Evolutionary conservation across 306 rosid genomes (phyloP), one percentile per base, ranked within the genome.

Genomic region (Quercus robur): DNA sequence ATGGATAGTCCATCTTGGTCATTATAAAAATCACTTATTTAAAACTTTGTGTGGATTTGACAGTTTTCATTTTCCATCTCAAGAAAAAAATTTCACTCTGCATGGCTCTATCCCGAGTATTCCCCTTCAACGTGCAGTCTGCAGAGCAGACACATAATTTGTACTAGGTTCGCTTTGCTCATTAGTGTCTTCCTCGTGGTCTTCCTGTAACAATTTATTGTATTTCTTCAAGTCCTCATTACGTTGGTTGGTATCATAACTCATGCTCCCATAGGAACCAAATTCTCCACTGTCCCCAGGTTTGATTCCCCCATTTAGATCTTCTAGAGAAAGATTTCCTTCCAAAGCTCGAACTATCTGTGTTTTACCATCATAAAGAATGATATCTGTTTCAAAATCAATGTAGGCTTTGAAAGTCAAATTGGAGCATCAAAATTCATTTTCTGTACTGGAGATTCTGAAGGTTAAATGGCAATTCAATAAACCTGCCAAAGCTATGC

Each of bases 221-320:
- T 81, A 85, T 51, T 72, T 85, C 87, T 75, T 79, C 26, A 83
- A 31, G 85, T 91, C 92, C 77, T 87, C 79, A 59, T 79, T 84
- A 86, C 87, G 84, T 79, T 87, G 87, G 19, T 56, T 30, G 58
- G 77, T 38, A 30, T 81, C 84, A 77, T 81, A 88, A 20, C 56
- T 72, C 38, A 70, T 64, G 75, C 83, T 78, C 64, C 75, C 85
- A 17, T 20, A 72, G 20, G 75, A 85, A n/a, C 83, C 62, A 26
- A 51, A 75, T 28, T 67, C 66, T 8, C 28, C 75, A 77, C 81
- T 81, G 1, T 76, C 77, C 46, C 82, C 86, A 0, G 86, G 88
- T 56, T 66, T 79, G 6, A 71, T 25, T 57, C 82, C 86, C 30
- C 76, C 80, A 57, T 41, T 76, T 56, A 85, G 74, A 25, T 85